Conservation (phyloP, 345 rosid species). For the Streptanthus diversifolius region DNA sequence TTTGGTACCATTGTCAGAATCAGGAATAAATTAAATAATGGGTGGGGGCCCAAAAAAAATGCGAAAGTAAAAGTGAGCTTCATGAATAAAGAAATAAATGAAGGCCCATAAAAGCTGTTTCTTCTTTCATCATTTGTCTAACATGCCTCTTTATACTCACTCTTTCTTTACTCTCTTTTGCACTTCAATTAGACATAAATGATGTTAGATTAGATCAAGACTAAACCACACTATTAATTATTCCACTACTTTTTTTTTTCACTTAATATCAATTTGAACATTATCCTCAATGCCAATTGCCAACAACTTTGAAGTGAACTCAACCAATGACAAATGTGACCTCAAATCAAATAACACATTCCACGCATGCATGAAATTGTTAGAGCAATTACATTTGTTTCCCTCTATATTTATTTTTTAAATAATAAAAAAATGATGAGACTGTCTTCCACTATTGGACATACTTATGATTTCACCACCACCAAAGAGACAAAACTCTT, state of each 20-base stretch:
- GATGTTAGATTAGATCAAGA: background rate
- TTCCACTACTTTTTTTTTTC: background rate
- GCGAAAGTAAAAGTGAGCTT: conserved; percentile 37
- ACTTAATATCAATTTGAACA: background rate
- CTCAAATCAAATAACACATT: background rate
- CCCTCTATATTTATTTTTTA: background rate
- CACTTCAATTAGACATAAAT: background rate
- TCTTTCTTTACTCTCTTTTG: background rate
- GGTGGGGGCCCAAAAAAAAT: conserved; percentile 23
- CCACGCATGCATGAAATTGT: conserved; percentile 24
- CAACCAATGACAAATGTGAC: conserved; percentile 19
- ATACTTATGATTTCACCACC: conserved; percentile 26
- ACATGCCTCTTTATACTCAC: conserved; percentile 26
- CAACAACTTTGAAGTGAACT: background rate
- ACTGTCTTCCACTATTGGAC: conserved; percentile 32
- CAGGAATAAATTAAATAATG: conserved; percentile 6
- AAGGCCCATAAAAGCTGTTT: conserved; percentile 29
- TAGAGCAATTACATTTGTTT: background rate
- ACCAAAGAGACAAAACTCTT: conserved; percentile 19
- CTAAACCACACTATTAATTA: background rate
- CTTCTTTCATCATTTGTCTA: conserved; percentile 33
- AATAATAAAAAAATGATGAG: background rate
- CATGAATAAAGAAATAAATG: conserved; percentile 29
- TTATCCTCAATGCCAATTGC: background rate
- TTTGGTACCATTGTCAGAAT: conserved; percentile 23